Percentiles rank a stretch among this genome's conserved stretches.
These are phyloP conservation scores for Amauroascus verrucosus DNA, from an alignment of 2,329 filamentous ascomycete species.

Conservation along the genomic window DNA sequence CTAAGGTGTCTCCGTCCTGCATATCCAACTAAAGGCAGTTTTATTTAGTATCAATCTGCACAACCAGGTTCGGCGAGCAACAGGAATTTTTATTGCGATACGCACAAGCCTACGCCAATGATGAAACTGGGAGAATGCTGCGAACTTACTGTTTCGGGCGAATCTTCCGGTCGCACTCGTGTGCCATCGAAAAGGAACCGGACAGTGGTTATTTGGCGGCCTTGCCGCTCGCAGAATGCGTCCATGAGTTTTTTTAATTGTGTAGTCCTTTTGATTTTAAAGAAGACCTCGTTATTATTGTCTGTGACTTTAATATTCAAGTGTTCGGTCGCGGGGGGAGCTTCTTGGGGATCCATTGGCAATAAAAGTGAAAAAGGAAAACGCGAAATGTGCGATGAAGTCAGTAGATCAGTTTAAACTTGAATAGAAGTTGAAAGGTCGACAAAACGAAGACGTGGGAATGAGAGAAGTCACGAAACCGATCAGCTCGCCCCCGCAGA, in stretches of 20 bases:
- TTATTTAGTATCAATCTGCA: not conserved
- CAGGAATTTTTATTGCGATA: not conserved
- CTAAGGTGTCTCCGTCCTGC: slow-evolving; percentile 88
- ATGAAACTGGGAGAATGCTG: not conserved
- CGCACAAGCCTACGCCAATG: not conserved
- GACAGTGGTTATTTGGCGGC: slow-evolving; percentile 73
- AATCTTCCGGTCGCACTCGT: slow-evolving; percentile 79
- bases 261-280: slow-evolving; percentile 98
- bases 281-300: slow-evolving; percentile 99
- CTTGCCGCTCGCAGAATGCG: slow-evolving; percentile 92
- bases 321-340: slow-evolving; percentile 53
- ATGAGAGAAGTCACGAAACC: not conserved
- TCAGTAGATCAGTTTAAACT: not conserved
- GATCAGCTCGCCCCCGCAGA: slow-evolving; percentile 1
- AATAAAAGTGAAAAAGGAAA: slow-evolving; percentile 15
- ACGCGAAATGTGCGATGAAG: too few relatives aligned
- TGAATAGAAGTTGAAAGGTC: not conserved
- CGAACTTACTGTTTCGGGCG: slow-evolving; percentile 72
- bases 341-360: slow-evolving; percentile 12
- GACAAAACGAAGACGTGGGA: not conserved
- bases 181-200: slow-evolving; percentile 95
- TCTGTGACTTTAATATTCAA: slow-evolving; percentile 99
- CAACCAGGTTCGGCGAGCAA: too few relatives aligned
- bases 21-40: slow-evolving; percentile 68
- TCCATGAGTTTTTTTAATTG: slow-evolving; percentile 97